A percentile compares a stretch with the other conserved stretches of the same genome.
Conservation (phyloP, 2,329 filamentous ascomycete genomes). For the Metarhizium humberi region DNA sequence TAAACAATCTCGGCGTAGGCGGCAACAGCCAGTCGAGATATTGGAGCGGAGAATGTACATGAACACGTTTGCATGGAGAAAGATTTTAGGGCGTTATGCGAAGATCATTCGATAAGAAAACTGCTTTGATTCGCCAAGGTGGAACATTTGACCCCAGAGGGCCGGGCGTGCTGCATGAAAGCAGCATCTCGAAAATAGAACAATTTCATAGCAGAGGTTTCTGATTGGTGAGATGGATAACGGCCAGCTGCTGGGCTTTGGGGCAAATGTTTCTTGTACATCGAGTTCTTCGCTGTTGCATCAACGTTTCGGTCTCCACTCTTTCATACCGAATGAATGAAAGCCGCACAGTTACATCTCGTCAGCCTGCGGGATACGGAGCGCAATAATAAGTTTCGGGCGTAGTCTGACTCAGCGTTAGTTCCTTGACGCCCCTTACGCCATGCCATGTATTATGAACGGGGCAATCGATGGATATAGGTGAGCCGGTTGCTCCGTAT, state of each 20-base stretch:
- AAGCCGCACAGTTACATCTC: not conserved
- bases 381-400: not conserved
- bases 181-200: not conserved
- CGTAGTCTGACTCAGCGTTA: not conserved
- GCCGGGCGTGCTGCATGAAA: not conserved
- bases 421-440: not conserved
- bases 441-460: not conserved
- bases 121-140: not conserved
- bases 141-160: not conserved
- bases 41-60: no score
- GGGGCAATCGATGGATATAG: no score
- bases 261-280: not conserved
- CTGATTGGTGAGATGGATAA: not conserved
- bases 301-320: not conserved
- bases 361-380: not conserved
- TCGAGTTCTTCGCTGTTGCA: not conserved
- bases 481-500: no score
- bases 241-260: not conserved
- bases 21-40: no score
- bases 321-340: not conserved
- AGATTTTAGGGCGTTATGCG: not conserved
- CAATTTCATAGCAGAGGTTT: not conserved
- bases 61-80: not conserved
- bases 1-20: no score
- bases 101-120: not conserved